A percentile compares a stretch with the other conserved stretches of the same genome.
These are phyloP conservation scores for Geoglossum glabrum DNA, from an alignment of 495 filamentous ascomycete species.

Conservation along the genomic window DNA sequence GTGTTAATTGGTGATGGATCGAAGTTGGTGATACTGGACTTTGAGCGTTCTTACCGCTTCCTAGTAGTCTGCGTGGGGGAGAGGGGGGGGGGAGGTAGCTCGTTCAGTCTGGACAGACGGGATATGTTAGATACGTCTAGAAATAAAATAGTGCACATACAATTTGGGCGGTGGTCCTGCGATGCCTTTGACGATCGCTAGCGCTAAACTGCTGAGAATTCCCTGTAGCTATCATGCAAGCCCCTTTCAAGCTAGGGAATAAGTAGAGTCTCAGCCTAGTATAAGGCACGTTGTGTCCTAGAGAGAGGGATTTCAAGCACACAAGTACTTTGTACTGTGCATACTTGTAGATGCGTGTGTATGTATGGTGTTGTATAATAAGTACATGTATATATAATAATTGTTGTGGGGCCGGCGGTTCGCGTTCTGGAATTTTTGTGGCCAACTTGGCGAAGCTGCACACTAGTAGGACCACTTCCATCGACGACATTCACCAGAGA, in stretches of 20 bases:
- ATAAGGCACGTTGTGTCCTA: no score
- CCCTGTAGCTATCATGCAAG: no score
- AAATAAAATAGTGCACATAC: background rate
- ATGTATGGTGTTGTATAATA: no score
- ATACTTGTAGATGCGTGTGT: no score
- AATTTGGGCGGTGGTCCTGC: background rate
- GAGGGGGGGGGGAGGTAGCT: background rate
- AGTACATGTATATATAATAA: background rate
- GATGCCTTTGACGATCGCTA: no score
- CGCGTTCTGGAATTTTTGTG: background rate
- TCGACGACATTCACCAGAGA: background rate
- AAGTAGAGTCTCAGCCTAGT: no score
- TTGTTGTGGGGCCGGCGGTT: background rate
- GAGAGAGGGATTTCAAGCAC: no score
- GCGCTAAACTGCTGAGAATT: no score
- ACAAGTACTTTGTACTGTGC: no score
- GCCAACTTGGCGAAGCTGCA: background rate
- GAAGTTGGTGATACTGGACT: background rate
- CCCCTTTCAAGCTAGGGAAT: no score
- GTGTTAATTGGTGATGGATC: background rate
- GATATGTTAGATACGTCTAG: background rate
- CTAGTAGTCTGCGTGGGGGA: background rate
- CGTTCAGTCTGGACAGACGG: background rate
- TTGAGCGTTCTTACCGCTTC: background rate
- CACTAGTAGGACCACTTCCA: background rate